Evolutionary conservation across 2,329 filamentous ascomycete genomes (phyloP).

Genomic region (Colletotrichum scovillei): DNA sequence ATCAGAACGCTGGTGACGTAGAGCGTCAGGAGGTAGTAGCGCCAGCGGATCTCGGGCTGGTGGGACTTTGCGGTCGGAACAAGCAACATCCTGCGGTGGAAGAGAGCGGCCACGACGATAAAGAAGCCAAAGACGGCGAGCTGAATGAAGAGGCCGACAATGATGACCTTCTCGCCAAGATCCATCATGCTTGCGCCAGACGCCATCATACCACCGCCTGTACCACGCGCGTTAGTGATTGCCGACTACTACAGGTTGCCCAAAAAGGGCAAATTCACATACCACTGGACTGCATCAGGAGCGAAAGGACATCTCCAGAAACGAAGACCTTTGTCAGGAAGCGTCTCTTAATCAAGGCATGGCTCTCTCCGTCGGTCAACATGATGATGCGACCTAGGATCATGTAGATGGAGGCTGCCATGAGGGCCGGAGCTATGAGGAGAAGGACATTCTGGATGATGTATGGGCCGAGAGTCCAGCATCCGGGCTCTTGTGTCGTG

Average conservation of each 20-base stretch:
- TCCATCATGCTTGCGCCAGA: conserved; percentile 25
- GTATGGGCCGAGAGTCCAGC: conserved; percentile 55
- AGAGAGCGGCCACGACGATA: conserved; percentile 55
- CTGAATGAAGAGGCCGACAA: conserved; percentile 65
- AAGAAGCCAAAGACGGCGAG: conserved; percentile 65
- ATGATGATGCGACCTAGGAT: conserved; percentile 53
- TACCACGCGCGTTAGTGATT: neutral
- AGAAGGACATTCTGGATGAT: conserved; percentile 53
- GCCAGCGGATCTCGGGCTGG: conserved; percentile 41
- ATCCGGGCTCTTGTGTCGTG: conserved; percentile 34
- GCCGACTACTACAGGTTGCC: neutral
- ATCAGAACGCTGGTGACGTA: conserved; percentile 52
- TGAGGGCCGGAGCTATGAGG: conserved; percentile 52
- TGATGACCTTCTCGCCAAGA: conserved; percentile 58
- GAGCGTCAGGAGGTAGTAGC: conserved; percentile 44
- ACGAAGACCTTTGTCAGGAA: conserved; percentile 65
- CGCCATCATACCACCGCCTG: conserved; percentile 34
- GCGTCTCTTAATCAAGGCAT: conserved; percentile 53
- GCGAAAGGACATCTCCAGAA: conserved; percentile 59
- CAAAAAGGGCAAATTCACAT: neutral
- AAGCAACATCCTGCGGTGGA: conserved; percentile 49
- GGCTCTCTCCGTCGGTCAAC: conserved; percentile 49
- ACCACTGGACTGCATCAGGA: conserved; percentile 48
- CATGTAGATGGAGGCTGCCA: conserved; percentile 61
- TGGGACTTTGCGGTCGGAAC: conserved; percentile 37